Conservation (phyloP, 768 basidiomycete species). For the Phylloporus sp. region DNA sequence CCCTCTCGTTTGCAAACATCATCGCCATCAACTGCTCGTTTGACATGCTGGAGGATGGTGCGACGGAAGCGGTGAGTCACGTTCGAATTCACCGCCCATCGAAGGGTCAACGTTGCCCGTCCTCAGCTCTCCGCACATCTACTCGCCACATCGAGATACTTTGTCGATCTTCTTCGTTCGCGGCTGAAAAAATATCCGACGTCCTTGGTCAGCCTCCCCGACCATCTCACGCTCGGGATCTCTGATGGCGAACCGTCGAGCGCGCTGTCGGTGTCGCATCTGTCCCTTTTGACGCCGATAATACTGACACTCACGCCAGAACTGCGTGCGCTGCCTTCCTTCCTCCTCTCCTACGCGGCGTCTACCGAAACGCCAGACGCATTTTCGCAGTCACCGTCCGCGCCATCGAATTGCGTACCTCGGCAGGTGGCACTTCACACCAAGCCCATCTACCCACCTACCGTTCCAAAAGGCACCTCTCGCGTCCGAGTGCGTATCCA, state of each 20-base stretch:
- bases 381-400: background rate
- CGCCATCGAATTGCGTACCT: background rate
- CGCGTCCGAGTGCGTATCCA: constrained; percentile 88
- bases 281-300: constrained; percentile 57
- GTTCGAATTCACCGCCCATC: background rate
- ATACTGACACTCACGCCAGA: constrained; percentile 76
- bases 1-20: constrained; percentile 70
- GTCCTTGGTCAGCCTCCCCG: constrained; percentile 24
- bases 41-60: constrained; percentile 68
- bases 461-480: constrained; percentile 82
- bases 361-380: background rate
- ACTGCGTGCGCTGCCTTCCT: constrained; percentile 69
- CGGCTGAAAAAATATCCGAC: constrained; percentile 28
- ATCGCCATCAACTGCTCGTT: constrained; percentile 73
- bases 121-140: constrained; percentile 26
- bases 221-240: constrained; percentile 9
- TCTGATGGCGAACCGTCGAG: no score
- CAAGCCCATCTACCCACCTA: constrained; percentile 79
- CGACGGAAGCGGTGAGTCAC: constrained; percentile 44
- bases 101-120: constrained; percentile 26
- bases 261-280: background rate
- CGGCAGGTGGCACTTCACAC: constrained; percentile 50
- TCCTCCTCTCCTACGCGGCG: constrained; percentile 37
- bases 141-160: constrained; percentile 23
- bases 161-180: constrained; percentile 31